Conservation (phyloP, 2,329 filamentous ascomycete genomes). For the Colletotrichum sp. region DNA sequence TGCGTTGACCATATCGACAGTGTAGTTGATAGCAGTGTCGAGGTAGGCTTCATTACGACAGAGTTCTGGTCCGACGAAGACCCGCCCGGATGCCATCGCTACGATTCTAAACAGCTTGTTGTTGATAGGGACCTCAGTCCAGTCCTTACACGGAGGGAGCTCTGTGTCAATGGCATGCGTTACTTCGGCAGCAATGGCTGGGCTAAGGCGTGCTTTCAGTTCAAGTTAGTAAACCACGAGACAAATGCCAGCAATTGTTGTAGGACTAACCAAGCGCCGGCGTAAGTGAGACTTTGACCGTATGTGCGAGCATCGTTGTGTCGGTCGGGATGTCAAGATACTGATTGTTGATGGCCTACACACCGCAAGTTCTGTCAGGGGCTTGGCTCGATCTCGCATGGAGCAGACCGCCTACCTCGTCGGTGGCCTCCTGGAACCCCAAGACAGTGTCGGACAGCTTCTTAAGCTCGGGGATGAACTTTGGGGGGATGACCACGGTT, state of each 20-base stretch:
- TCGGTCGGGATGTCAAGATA: neutral
- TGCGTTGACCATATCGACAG: constrained; percentile 45
- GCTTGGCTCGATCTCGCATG: neutral
- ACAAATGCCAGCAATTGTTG: neutral
- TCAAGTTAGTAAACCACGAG: neutral
- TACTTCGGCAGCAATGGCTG: constrained; percentile 42
- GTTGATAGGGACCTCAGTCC: constrained; percentile 44
- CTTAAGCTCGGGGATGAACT: neutral
- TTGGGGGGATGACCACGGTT: neutral
- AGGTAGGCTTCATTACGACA: constrained; percentile 49
- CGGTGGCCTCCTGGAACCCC: neutral
- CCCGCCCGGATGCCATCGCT: constrained; percentile 47
- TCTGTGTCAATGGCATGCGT: constrained; percentile 33
- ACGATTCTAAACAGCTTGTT: constrained; percentile 48
- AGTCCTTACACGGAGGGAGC: constrained; percentile 41
- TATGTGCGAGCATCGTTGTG: neutral
- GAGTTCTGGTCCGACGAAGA: constrained; percentile 53
- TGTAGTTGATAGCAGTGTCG: constrained; percentile 51
- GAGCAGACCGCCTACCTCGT: neutral
- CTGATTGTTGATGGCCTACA: neutral
- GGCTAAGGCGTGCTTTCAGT: constrained; percentile 36
- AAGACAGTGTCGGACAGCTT: neutral
- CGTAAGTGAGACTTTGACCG: neutral
- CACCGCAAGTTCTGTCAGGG: neutral
- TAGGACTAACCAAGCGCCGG: neutral